phyloP scores from a whole-genome alignment of 2,329 filamentous ascomycete species.

The Coleophoma cylindrospora region DNA sequence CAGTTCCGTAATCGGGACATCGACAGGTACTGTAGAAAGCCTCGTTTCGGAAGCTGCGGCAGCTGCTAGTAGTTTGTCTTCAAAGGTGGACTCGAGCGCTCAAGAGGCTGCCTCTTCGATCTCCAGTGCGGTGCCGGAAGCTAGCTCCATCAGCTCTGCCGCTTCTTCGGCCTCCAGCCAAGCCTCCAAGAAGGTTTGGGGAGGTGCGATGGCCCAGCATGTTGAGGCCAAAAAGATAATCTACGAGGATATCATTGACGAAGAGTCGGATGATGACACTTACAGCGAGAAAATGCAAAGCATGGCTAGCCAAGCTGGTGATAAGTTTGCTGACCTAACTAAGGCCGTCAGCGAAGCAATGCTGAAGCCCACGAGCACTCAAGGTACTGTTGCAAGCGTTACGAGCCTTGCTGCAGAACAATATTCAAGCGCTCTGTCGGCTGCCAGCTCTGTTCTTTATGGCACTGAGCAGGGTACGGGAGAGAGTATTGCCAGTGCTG shows the following conservation, averaged over 20 bases:
- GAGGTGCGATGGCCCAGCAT: conserved; percentile 27
- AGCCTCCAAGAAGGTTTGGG: conserved; percentile 45
- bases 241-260: conserved; percentile 39
- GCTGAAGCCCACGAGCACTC: conserved; percentile 33
- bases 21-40: neutral
- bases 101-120: neutral
- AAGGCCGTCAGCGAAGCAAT: conserved; percentile 51
- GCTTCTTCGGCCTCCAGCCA: conserved; percentile 19
- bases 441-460: conserved; percentile 51
- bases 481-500: conserved; percentile 42
- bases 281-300: conserved; percentile 46
- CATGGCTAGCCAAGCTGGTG: conserved; percentile 44
- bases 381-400: conserved; percentile 41
- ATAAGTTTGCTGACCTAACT: conserved; percentile 46
- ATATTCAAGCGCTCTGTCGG: conserved; percentile 49
- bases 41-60: conserved; percentile 22
- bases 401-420: conserved; percentile 50
- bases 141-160: conserved; percentile 17
- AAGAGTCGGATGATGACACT: conserved; percentile 34
- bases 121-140: neutral
- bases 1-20: conserved; percentile 10
- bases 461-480: conserved; percentile 36
- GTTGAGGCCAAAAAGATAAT: conserved; percentile 45
- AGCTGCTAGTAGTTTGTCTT: conserved; percentile 23
- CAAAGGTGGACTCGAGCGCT: conserved; percentile 23